Evolutionary conservation across 169 alveolate species (phyloP).

Genomic region (Perkinsus marinus): DNA sequence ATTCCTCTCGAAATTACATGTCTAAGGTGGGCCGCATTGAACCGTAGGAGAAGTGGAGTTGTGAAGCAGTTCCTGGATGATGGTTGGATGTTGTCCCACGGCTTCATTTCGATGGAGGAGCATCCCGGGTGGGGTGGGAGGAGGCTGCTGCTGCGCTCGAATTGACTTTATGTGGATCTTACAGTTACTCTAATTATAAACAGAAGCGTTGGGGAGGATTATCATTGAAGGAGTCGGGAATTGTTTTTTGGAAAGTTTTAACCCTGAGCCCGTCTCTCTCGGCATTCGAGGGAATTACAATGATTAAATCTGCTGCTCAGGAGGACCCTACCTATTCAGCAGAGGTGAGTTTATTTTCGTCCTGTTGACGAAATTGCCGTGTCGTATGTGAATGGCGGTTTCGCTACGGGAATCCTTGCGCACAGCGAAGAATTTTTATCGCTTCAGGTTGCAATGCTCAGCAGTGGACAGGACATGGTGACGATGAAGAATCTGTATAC

Average conservation of each 20-base stretch:
- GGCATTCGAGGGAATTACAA: background rate
- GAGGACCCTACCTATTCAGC: background rate
- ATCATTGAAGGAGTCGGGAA: background rate
- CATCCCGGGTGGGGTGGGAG: background rate
- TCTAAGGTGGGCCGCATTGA: conserved; percentile 12
- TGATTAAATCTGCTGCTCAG: background rate
- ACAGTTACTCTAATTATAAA: background rate
- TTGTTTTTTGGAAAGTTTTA: background rate
- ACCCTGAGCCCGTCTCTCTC: background rate
- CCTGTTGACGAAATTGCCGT: too few species aligned
- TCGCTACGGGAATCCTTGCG: too few species aligned
- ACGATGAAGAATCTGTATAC: background rate
- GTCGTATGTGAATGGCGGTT: too few species aligned
- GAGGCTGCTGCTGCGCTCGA: too few species aligned
- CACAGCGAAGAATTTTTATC: too few species aligned
- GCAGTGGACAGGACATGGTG: background rate
- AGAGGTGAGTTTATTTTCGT: background rate
- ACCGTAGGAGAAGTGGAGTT: too few species aligned
- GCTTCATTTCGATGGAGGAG: background rate
- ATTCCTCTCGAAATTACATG: conserved; percentile 34
- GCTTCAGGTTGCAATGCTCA: background rate
- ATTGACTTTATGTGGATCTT: background rate
- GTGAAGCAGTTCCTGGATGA: background rate
- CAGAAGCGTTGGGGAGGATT: background rate
- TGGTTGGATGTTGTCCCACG: background rate